These are phyloP conservation scores for Pseudomicrostroma phylloplanum DNA, from an alignment of 1,284 basidiomycete genomes.

Conservation along the genomic window DNA sequence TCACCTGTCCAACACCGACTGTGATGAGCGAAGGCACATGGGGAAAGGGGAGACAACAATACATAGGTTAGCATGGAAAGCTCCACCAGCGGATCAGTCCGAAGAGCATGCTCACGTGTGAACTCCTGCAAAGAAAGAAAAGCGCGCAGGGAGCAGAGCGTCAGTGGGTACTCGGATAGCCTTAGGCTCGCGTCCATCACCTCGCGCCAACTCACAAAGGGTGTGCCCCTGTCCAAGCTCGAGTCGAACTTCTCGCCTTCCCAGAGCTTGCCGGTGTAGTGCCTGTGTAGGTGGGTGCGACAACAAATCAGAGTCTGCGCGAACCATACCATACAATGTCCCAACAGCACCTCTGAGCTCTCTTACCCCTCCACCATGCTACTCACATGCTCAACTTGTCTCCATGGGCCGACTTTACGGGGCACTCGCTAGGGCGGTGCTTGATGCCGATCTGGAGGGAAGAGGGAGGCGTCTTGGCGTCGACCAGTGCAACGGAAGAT, in stretches of 20 bases:
- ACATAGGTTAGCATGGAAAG: conserved; percentile 48
- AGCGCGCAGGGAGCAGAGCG: background rate
- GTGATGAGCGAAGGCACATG: conserved; percentile 10
- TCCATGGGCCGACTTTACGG: conserved; percentile 60
- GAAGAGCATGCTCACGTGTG: conserved; percentile 19
- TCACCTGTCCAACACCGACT: conserved; percentile 76
- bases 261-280: conserved; percentile 66
- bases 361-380: background rate
- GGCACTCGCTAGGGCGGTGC: conserved; percentile 57
- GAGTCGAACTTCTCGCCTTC: conserved; percentile 76
- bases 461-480: conserved; percentile 19
- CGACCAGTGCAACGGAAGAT: background rate
- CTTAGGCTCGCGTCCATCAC: too few species aligned
- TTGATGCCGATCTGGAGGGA: conserved; percentile 51
- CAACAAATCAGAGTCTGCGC: background rate
- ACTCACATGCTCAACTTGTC: conserved; percentile 62
- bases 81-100: background rate
- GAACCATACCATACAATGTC: background rate
- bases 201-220: conserved; percentile 54
- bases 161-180: background rate
- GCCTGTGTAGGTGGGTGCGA: conserved; percentile 18
- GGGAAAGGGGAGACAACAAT: conserved; percentile 47
- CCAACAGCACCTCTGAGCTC: conserved; percentile 25
- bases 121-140: conserved; percentile 19
- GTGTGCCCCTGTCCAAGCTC: conserved; percentile 59